Conservation (phyloP, 2,329 filamentous ascomycete species). For the Aspergillus latus region DNA sequence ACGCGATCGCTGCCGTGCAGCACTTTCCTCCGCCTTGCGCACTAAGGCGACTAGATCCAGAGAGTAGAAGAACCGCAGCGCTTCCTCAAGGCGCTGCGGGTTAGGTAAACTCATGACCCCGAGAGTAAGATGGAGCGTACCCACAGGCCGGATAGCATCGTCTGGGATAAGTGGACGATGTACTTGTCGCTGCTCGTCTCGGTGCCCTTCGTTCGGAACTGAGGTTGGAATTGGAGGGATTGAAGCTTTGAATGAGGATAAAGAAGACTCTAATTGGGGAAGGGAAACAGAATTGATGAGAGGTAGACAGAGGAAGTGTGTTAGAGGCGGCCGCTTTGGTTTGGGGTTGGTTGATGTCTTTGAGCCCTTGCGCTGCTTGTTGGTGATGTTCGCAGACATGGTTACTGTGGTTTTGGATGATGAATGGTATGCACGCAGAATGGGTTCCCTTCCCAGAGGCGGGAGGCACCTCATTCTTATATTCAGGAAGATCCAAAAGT, state of each 20-base stretch:
- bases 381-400: conserved; percentile 10
- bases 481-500: background rate
- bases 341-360: conserved; percentile 10
- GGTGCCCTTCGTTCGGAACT: conserved; percentile 12
- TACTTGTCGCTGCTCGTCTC: conserved; percentile 37
- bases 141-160: conserved; percentile 70
- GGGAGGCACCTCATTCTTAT: conserved; percentile 10
- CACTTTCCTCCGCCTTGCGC: conserved; percentile 33
- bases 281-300: conserved; percentile 63
- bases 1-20: conserved; percentile 7
- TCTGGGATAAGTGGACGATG: conserved; percentile 53
- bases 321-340: conserved; percentile 36
- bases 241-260: conserved; percentile 63
- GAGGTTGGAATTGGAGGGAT: conserved; percentile 35
- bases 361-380: conserved; percentile 11
- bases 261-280: conserved; percentile 62
- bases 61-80: conserved; percentile 44
- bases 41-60: conserved; percentile 47
- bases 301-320: conserved; percentile 53
- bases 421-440: conserved; percentile 7
- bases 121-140: conserved; percentile 81
- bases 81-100: conserved; percentile 50
- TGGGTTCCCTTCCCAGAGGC: background rate
- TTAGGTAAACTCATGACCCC: conserved; percentile 75
- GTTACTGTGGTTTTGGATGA: conserved; percentile 7